A percentile compares a stretch with the other conserved stretches of the same genome.
Evolutionary conservation across 2,329 filamentous ascomycete genomes (phyloP).

Genomic region (Phyllosticta citribraziliensis): DNA sequence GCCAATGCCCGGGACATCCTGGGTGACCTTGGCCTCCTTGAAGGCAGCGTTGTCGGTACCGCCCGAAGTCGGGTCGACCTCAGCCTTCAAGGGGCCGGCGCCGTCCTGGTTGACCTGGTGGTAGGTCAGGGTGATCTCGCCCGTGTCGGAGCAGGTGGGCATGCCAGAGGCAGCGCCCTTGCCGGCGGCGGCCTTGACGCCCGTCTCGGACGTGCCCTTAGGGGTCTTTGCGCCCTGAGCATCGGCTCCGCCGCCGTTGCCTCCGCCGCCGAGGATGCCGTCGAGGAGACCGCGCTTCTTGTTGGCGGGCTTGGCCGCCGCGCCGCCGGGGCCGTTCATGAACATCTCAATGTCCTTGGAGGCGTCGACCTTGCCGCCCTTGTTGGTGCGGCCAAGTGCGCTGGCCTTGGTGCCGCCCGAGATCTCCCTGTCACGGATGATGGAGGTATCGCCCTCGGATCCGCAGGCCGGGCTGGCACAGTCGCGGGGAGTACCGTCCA

Average conservation of each 20-base stretch:
- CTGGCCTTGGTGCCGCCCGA: constrained; percentile 41
- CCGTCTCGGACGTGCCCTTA: constrained; percentile 39
- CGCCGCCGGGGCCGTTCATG: constrained; percentile 36
- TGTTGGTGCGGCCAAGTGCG: constrained; percentile 55
- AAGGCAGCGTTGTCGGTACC: constrained; percentile 53
- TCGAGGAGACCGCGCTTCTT: constrained; percentile 25
- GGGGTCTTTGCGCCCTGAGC: constrained; percentile 39
- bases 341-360: constrained; percentile 49
- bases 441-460: constrained; percentile 60
- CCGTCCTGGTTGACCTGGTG: constrained; percentile 63
- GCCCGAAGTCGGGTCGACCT: constrained; percentile 53
- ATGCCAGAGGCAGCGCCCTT: constrained; percentile 45
- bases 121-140: constrained; percentile 53
- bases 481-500: constrained; percentile 58
- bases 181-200: constrained; percentile 46
- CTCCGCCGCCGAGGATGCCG: constrained; percentile 25
- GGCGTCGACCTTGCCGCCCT: constrained; percentile 49
- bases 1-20: constrained; percentile 51
- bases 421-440: constrained; percentile 55
- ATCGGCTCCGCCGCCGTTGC: constrained; percentile 19
- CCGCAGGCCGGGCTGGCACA: constrained; percentile 53
- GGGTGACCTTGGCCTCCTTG: constrained; percentile 47
- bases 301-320: constrained; percentile 16
- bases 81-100: constrained; percentile 52
- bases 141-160: constrained; percentile 52